These are phyloP conservation scores for Paramarasmius palmivorus DNA, from an alignment of 1,284 basidiomycete species.

Conservation along the genomic window DNA sequence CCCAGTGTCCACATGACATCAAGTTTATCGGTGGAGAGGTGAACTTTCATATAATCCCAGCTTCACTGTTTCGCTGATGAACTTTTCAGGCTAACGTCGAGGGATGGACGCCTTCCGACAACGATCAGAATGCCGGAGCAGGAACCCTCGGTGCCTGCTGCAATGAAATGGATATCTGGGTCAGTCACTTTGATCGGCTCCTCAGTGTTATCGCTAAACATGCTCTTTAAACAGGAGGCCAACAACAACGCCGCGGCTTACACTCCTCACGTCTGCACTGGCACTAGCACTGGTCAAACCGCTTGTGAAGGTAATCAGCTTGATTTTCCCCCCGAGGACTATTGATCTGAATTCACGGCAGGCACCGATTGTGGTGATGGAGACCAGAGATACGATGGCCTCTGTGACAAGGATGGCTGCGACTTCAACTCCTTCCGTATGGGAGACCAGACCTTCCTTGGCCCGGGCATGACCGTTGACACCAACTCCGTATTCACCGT, in stretches of 20 bases:
- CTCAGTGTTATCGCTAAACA: no score
- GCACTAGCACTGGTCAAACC: slow-evolving; percentile 32
- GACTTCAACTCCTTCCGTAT: slow-evolving; percentile 52
- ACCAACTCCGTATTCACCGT: slow-evolving; percentile 39
- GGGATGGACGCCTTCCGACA: slow-evolving; percentile 38
- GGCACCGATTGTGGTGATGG: slow-evolving; percentile 33
- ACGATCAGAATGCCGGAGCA: slow-evolving; percentile 29
- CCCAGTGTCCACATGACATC: slow-evolving; percentile 58
- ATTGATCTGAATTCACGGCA: no score
- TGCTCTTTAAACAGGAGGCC: no score
- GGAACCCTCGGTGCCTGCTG: slow-evolving; percentile 53
- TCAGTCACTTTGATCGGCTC: no score
- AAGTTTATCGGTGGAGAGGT: slow-evolving; percentile 59
- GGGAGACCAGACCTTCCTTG: slow-evolving; percentile 43
- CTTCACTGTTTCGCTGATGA: background rate
- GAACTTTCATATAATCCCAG: slow-evolving; percentile 16
- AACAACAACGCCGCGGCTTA: slow-evolving; percentile 50
- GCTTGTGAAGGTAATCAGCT: slow-evolving; percentile 25
- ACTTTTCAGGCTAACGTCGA: slow-evolving; percentile 41
- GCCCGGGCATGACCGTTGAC: slow-evolving; percentile 35
- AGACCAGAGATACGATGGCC: slow-evolving; percentile 29
- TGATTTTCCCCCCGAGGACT: no score
- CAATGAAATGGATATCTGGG: slow-evolving; percentile 61
- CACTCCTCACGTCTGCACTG: slow-evolving; percentile 52
- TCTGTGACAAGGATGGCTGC: slow-evolving; percentile 45